Base-by-base conservation (phyloP, 352 stramenopile species). In the Phytophthora ramorum region DNA sequence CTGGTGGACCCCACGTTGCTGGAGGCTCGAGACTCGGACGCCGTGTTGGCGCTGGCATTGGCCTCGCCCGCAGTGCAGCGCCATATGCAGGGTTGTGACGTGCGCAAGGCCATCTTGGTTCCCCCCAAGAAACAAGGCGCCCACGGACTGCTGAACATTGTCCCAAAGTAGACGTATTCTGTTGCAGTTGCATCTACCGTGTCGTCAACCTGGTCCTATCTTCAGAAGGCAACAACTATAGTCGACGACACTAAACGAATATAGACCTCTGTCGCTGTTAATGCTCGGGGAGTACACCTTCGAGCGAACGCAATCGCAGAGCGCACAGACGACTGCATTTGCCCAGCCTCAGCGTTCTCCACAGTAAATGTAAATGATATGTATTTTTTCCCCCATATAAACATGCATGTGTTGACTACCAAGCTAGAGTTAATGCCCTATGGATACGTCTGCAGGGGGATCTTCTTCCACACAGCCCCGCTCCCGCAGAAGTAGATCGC, bases 141-240 rank as follows among this genome's bases (percentile, higher is more conserved):
- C 17, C 87, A 95, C 49, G 78, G 83, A 17, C 70, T 93, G 14
- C 64, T 95, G 38, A 95, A 95, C 66, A 93, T 95, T 73, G 84
- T 93, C 24, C 75, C 69, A 46, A 69, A 71, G 46, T 87, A 71
- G 58, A 60, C 20, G 60, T n/a, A 34, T 22, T 9, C 14, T 43
- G 37, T 26, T 45, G 38, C 38, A 22, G 32, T 13, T 37, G 22
- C 26, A 32, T 28, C 24, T 5, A 28, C 24, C 24, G 24, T 28
- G 24, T 28, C n/a, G 24, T 28, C 22, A 24, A 7, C 7, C 4
- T 32, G 26, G 7, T 32, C 26, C 7, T 32, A 8, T 32, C 26
- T 32, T 32, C 26, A 32, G 4, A 32, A 32, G 26, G 26, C 26
- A 32, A 8, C 26, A 32, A 24, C 22, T 24, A 24, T 24, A 24